Conservation (phyloP, 768 basidiomycete species). For the Suillus placidus region DNA sequence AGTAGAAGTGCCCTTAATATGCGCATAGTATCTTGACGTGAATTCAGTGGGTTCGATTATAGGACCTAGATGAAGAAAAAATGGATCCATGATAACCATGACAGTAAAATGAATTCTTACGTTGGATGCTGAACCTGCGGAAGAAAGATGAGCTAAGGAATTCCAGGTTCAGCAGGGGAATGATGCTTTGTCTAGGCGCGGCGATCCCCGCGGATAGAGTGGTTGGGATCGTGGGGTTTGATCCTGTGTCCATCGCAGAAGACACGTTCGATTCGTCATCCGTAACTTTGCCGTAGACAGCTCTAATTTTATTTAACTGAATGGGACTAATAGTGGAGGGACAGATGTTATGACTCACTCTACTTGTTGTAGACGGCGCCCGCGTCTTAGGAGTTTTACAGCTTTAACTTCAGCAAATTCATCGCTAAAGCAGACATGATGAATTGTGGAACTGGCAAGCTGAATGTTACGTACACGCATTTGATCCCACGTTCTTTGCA, state of each 20-base stretch:
- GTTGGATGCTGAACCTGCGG: constrained; percentile 80
- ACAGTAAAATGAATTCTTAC: constrained; percentile 46
- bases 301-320: constrained; percentile 43
- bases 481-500: constrained; percentile 87
- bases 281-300: constrained; percentile 74
- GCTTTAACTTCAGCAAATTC: constrained; percentile 92
- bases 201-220: constrained; percentile 13
- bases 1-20: constrained; percentile 58
- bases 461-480: constrained; percentile 78
- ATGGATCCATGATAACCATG: constrained; percentile 14
- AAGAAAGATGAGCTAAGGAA: constrained; percentile 90
- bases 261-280: constrained; percentile 41
- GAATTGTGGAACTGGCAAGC: constrained; percentile 6
- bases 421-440: constrained; percentile 54
- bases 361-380: constrained; percentile 80
- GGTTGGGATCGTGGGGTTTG: constrained; percentile 21
- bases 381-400: constrained; percentile 80
- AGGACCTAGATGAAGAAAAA: constrained; percentile 58
- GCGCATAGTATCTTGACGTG: constrained; percentile 67
- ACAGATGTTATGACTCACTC: constrained; percentile 56
- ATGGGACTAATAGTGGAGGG: constrained; percentile 7
- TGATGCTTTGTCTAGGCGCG: constrained; percentile 39
- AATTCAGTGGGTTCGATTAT: constrained; percentile 84
- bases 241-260: constrained; percentile 21
- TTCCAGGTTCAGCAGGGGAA: constrained; percentile 72